phyloP scores from a whole-genome alignment of 768 basidiomycete genomes.

The Mycena capillaripes region DNA sequence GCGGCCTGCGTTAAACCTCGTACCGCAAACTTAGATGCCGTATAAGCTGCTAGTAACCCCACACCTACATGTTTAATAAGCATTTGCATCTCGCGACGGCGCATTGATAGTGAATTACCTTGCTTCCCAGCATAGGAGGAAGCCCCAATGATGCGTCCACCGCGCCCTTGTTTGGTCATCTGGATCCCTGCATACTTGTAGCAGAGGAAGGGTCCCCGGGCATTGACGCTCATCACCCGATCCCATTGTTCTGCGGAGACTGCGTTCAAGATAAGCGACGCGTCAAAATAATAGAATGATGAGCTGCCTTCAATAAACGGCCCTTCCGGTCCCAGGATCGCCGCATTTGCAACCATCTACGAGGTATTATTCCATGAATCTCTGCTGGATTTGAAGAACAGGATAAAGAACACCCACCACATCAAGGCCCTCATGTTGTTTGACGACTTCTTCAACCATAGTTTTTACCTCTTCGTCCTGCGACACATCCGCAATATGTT shows the following conservation, averaged over 20 bases:
- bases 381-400: background rate
- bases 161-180: slow-evolving; percentile 56
- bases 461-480: slow-evolving; percentile 40
- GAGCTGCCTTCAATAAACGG: slow-evolving; percentile 6
- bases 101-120: slow-evolving; percentile 42
- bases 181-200: slow-evolving; percentile 53
- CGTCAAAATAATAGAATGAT: slow-evolving; percentile 24
- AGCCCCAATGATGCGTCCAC: slow-evolving; percentile 57
- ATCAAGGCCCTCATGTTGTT: slow-evolving; percentile 43
- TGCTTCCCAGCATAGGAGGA: slow-evolving; percentile 52
- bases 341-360: slow-evolving; percentile 52
- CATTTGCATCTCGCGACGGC: background rate
- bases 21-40: slow-evolving; percentile 56
- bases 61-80: slow-evolving; percentile 1
- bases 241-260: slow-evolving; percentile 40
- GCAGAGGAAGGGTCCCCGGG: slow-evolving; percentile 48
- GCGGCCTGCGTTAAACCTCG: slow-evolving; percentile 57
- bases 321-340: slow-evolving; percentile 20
- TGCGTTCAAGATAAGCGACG: background rate
- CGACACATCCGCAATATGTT: slow-evolving; percentile 36
- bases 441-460: slow-evolving; percentile 40
- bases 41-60: slow-evolving; percentile 44
- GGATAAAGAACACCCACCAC: slow-evolving; percentile 40
- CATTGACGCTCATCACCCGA: slow-evolving; percentile 43
- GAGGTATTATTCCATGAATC: too few relatives aligned